A percentile compares a stretch with the other conserved stretches of the same genome.
Evolutionary conservation across 148 eudicot genomes (phyloP).

Genomic region (Bassia scoparia): DNA sequence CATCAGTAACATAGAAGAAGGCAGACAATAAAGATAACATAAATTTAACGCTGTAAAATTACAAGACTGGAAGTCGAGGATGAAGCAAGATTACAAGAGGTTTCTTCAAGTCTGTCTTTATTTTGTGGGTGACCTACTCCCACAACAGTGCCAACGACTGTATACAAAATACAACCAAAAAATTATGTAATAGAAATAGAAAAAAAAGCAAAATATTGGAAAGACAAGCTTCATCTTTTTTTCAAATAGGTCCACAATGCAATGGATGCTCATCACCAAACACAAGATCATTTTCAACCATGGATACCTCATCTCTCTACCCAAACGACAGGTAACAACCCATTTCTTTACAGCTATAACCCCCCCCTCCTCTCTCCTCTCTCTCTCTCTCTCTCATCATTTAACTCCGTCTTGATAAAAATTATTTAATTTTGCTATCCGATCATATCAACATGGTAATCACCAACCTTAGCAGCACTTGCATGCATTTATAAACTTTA

Average conservation of each 20-base stretch:
- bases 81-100: conserved; percentile 98
- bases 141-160: conserved; percentile 97
- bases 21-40: too few species aligned
- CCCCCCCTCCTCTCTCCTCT: too few species aligned
- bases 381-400: too few species aligned
- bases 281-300: neutral
- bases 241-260: too few species aligned
- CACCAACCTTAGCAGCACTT: neutral
- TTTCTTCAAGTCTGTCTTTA: conserved; percentile 97
- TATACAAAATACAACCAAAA: too few species aligned
- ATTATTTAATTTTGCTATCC: neutral
- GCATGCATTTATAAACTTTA: neutral
- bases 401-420: too few species aligned
- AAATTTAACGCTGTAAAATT: conserved; percentile 17
- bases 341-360: too few species aligned
- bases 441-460: neutral
- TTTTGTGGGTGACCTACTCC: conserved; percentile 93
- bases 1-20: too few species aligned
- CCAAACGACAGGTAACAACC: neutral
- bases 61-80: conserved; percentile 92
- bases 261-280: too few species aligned
- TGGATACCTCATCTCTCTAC: neutral
- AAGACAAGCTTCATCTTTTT: too few species aligned
- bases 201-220: too few species aligned
- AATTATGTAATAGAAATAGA: neutral